Evolutionary conservation across 805 yeast genomes (phyloP).

Genomic region (Lachancea nothofagi): DNA sequence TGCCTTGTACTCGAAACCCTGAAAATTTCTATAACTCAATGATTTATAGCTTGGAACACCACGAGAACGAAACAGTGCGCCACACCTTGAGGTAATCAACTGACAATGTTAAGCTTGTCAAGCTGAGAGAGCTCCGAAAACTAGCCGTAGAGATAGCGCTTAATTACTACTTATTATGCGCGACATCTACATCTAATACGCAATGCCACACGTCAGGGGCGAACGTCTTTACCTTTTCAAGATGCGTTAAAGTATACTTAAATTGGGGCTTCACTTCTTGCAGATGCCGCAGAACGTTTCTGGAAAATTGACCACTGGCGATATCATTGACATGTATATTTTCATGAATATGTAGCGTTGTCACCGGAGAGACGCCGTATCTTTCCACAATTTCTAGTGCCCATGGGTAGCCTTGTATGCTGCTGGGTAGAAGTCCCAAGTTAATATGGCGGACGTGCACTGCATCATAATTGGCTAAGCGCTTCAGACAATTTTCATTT

Average conservation of each 20-base stretch:
- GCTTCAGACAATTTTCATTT: slow-evolving; percentile 45
- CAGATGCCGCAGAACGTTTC: slow-evolving; percentile 5
- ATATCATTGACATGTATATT: slow-evolving; percentile 50
- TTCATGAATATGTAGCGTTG: slow-evolving; percentile 65
- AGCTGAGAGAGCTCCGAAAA: too few species aligned
- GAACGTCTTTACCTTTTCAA: slow-evolving; percentile 72
- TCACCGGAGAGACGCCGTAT: slow-evolving; percentile 10
- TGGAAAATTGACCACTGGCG: slow-evolving; percentile 17
- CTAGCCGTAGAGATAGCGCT: too few species aligned
- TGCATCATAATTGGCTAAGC: slow-evolving; percentile 33
- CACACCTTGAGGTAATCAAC: too few species aligned
- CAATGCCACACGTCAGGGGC: slow-evolving; percentile 86
- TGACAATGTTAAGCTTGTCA: too few species aligned
- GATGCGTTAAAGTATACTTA: slow-evolving; percentile 27
- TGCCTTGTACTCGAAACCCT: too few species aligned
- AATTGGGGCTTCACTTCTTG: slow-evolving; percentile 7
- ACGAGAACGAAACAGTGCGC: too few species aligned
- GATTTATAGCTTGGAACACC: too few species aligned
- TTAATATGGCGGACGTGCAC: slow-evolving; percentile 51
- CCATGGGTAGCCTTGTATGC: slow-evolving; percentile 54
- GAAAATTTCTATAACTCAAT: too few species aligned
- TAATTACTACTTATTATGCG: neutral
- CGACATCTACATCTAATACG: slow-evolving; percentile 40
- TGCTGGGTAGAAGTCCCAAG: slow-evolving; percentile 72
- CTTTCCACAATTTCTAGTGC: slow-evolving; percentile 28